Percentiles rank a stretch among this genome's conserved stretches.
phyloP scores from a whole-genome alignment of 1,284 basidiomycete genomes.

The Dichomitus squalens region DNA sequence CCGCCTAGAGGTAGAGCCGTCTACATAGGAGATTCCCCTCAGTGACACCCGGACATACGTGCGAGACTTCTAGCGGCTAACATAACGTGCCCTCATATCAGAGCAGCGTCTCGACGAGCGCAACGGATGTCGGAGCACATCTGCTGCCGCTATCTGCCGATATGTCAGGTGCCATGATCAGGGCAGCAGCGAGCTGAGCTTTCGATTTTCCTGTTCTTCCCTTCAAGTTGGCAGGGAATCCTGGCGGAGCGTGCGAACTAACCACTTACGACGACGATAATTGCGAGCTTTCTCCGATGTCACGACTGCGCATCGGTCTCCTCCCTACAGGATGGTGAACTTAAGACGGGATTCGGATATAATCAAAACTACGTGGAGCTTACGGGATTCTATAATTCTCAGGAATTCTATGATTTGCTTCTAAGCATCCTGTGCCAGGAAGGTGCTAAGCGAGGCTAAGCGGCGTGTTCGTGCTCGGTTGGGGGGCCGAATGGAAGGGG shows the following conservation, averaged over 20 bases:
- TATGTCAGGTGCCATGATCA: background rate
- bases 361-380: background rate
- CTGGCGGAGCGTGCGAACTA: background rate
- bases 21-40: too few species aligned
- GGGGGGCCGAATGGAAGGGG: too few species aligned
- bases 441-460: background rate
- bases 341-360: background rate
- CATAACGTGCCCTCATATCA: background rate
- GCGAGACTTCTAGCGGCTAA: background rate
- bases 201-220: background rate
- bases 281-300: background rate
- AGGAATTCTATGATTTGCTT: too few species aligned
- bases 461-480: too few species aligned
- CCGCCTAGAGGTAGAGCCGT: background rate
- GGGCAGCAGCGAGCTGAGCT: background rate
- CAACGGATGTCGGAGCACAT: background rate
- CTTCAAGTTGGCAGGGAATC: background rate
- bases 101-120: background rate
- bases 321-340: background rate
- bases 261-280: background rate
- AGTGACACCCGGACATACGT: too few species aligned
- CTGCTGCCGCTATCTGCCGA: background rate
- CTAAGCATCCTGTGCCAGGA: too few species aligned
- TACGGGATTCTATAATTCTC: too few species aligned
- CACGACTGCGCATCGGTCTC: background rate